Percentiles rank a stretch among this genome's conserved stretches.
Evolutionary conservation across 345 rosid genomes (phyloP).

Genomic region (Eucalyptus cloeziana): DNA sequence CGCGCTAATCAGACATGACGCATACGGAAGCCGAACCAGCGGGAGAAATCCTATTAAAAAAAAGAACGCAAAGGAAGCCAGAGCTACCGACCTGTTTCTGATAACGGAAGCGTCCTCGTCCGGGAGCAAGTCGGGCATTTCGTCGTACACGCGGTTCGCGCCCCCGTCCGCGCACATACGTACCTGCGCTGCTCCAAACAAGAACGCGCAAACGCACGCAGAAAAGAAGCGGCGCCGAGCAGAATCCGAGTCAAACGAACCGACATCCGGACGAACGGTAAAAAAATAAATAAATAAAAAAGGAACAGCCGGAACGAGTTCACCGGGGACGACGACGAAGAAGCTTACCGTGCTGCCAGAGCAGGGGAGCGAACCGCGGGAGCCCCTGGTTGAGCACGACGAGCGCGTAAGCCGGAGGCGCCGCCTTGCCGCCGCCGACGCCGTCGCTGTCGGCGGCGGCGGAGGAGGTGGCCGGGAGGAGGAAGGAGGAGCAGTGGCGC

Average conservation of each 20-base stretch:
- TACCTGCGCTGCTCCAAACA: constrained; percentile 60
- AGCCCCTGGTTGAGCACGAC: constrained; percentile 67
- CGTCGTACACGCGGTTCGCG: constrained; percentile 90
- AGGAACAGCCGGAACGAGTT: not conserved
- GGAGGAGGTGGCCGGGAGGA: constrained; percentile 18
- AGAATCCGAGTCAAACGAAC: not conserved
- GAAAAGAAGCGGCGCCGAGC: not conserved
- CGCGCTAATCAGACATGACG: not conserved
- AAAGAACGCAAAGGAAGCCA: too few species aligned
- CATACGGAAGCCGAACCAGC: not conserved
- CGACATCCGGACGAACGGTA: not conserved
- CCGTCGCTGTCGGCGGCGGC: not conserved
- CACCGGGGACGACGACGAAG: not conserved
- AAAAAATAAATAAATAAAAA: rapidly evolving
- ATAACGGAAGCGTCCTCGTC: constrained; percentile 35
- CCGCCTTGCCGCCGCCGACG: not conserved
- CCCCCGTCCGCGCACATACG: constrained; percentile 97
- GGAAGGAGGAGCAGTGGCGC: constrained; percentile 64
- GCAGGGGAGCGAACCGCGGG: constrained; percentile 67
- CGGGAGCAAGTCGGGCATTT: constrained; percentile 66
- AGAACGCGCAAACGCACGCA: not conserved
- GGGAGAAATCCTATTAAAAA: not conserved
- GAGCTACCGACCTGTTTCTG: constrained; percentile 38
- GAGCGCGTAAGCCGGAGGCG: constrained; percentile 36
- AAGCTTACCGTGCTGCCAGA: constrained; percentile 72